Percentiles rank a stretch among this genome's conserved stretches.
These are phyloP conservation scores for Coniochaeta sp. DNA, from an alignment of 2,329 filamentous ascomycete species.

Conservation along the genomic window DNA sequence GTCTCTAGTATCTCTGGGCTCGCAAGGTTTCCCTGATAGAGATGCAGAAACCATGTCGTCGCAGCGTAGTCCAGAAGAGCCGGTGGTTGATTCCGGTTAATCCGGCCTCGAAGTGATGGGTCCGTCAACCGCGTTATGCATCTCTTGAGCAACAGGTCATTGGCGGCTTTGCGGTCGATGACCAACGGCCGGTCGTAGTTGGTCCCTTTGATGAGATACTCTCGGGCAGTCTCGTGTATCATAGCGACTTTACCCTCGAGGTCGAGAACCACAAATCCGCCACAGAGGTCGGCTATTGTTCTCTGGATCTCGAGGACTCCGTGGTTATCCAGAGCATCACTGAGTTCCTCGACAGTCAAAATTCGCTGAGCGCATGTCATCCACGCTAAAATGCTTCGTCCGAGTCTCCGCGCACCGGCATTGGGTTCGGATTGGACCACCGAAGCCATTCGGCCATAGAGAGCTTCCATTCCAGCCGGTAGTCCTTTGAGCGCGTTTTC, in stretches of 20 bases:
- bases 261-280: constrained; percentile 23
- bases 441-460: constrained; percentile 24
- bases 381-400: constrained; percentile 16
- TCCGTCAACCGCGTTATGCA: constrained; percentile 9
- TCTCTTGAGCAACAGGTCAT: constrained; percentile 14
- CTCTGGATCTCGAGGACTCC: constrained; percentile 16
- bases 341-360: constrained; percentile 16
- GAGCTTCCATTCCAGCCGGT: constrained; percentile 20
- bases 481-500: constrained; percentile 16
- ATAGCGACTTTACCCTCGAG: constrained; percentile 16
- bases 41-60: constrained; percentile 17
- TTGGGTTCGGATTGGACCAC: constrained; percentile 9
- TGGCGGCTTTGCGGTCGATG: constrained; percentile 7
- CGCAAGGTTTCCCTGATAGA: constrained; percentile 3
- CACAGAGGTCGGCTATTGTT: constrained; percentile 20
- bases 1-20: neutral
- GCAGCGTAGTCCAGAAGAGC: constrained; percentile 5
- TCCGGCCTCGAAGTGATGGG: neutral
- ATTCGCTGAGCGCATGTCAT: constrained; percentile 15
- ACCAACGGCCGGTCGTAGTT: neutral
- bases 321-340: constrained; percentile 12
- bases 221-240: constrained; percentile 27
- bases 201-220: constrained; percentile 18
- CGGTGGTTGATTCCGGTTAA: neutral
- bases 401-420: constrained; percentile 8